Base-by-base conservation (phyloP, 2,329 filamentous ascomycete species). In the Fonsecaea monophora region DNA sequence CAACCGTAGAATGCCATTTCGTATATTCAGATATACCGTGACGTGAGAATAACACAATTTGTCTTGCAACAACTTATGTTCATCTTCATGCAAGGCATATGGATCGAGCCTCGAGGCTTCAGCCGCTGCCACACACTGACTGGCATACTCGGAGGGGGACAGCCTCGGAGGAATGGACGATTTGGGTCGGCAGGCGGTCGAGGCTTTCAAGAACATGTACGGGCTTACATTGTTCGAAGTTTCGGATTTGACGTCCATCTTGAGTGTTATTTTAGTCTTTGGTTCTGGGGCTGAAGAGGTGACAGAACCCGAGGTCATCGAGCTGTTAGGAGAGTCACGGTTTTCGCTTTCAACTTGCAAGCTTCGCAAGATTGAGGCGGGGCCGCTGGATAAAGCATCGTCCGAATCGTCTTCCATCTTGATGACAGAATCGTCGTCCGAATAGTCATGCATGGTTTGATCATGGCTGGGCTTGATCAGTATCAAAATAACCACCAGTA, bases 11-110 rank as follows among this genome's bases (percentile, higher is more conserved):
- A 99, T 97, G 15, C 92, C 92, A 77, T 99, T 99, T 73, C 95
- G 87, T 69, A 99, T 95, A 77, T 98, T 98, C 62, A 99, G 83
- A 79, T 99, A 99, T 12, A 92, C 92, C 2, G 94, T 97, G 71
- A 97, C 92, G 78, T 99, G 95, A 37, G 90, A 85, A 74, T 92
- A 89, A 75, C 90, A 96, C 72, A 99, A 88, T 73, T 96, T 89
- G 68, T 91, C 85, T 68, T 92, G 87, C 48, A 99, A 81, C 67
- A 97, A 84, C 66, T 85, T 82, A 76, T 97, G 94, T 78, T 99
- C 95, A 69, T 92, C 89, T 32, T 87, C 85, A 78, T 98, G 93
- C 45, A 99, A 81, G 10, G 91, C 89, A 78, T 95, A 98, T 0
- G 95, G 94, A 71, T 94, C 94, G 1, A 99, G 83, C 65, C 95